Base-by-base conservation (phyloP, 2,329 filamentous ascomycete genomes). In the Alternaria triticimaculans region DNA sequence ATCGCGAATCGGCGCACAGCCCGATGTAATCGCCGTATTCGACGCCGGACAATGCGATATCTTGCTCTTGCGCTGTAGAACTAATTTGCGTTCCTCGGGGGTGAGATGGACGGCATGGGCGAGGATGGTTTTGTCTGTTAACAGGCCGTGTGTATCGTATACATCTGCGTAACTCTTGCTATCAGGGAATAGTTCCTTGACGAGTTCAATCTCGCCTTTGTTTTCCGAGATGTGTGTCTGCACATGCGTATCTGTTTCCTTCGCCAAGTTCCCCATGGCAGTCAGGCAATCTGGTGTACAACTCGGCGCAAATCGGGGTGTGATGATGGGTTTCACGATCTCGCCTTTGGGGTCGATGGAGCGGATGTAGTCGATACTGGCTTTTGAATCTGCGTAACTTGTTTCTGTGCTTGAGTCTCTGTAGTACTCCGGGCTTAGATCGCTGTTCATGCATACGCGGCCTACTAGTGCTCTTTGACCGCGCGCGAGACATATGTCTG, bases 151-250 rank as follows among this genome's bases (percentile, higher is more conserved):
- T 0, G 82, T 78, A 70, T 97, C 93, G 81, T 98, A 98, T 23
- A 97, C 92, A 30, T 86, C 85, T 0, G 93, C 85, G 77, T 98
- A 98, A 15, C 84, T 86, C 3, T 77, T 76, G 3, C 33, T 82
- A 80, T 0, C 86, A 82, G 0, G 92, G 91, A 80, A 96, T 97
- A 48, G 94, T 75, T 10, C 87, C 72, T 15, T 82, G 79, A 97
- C 94, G 0, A 97, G 86, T 4, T 82, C 83, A 41, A 95, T 83
- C 81, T 98, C 95, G 69, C 83, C 82, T 12, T 81, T 82, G 79
- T 97, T 97, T 78, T 98, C 95, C 0, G 90, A 92, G 58, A 98
- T 88, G 81, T 98, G 95, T 7, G 95, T 97, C 82, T 98, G 95
- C 41, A 94, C 85, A 0, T 91, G 90, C 4, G 95, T 82, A 25